Base-by-base conservation (phyloP, 1,284 basidiomycete species). In the Pseudozyma sp. region DNA sequence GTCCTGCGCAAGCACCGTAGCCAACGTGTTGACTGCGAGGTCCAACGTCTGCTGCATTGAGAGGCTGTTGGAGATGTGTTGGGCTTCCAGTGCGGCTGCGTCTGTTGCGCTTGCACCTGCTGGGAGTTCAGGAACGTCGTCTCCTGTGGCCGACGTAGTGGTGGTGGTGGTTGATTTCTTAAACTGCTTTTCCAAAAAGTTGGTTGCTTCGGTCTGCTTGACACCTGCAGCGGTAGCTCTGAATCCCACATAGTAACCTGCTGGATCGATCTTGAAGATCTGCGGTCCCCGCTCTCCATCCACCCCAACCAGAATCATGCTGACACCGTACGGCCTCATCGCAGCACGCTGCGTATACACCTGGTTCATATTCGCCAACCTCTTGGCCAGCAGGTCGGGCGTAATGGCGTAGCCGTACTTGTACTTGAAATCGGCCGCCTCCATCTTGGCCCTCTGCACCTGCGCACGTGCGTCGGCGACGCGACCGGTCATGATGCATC, bases 131-230 rank as follows among this genome's bases (percentile, higher is more conserved):
- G 56, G 11, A 5, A 9, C 66, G 4, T 37, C 17, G 5, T 33
- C 29, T 4, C 24, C 24, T 24, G 24, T 24, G 24, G 24, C 24
- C 24, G 24, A 24, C 24, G 61, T 29, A n/a, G 49, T 11, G 13
- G 46, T 45, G 10, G 63, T 47, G 46, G 64, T 60, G 50, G 71
- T 75, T 11, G 94, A 87, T 82, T 94, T 94, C 87, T 99, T 99
- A 93, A 94, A 99, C 85, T 94, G 94, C 88, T 99, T 99, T 87
- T 99, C 97, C 59, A 99, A 88, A 81, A 87, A 81, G 86, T 98
- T 99, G 90, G 95, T 97, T 5, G 94, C 94, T 84, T 99, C 97
- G 79, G 97, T 95, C 83, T 99, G 96, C 84, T 99, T 99, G 85
- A 96, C 93, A 0, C 97, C 97, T 1, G 94, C 91, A 0, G 95